Evolutionary conservation across 495 filamentous ascomycete species (phyloP), one percentile per base, ranked within the genome.

Genomic region (Talaromyces stipitatus): DNA sequence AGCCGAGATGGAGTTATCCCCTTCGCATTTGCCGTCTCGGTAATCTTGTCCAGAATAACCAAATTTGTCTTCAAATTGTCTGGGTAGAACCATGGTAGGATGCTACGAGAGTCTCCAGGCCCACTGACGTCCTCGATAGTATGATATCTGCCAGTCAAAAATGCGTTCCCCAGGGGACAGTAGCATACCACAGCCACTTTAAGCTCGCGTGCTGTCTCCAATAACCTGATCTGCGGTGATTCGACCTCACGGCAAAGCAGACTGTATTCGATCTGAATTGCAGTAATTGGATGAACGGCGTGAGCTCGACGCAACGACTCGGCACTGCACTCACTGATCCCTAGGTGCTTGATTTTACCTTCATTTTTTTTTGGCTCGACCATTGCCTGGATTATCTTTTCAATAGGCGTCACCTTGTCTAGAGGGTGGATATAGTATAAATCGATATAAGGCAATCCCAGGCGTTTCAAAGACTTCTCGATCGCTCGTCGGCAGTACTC

Each of bases 1-100:
- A 92, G 66, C 72, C 92, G 88, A 0, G 82, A 81, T 1, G 83
- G 64, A 8, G 83, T 88, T 60, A 80, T 82, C 4, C 80, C 80
- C 73, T 90, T 92, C 61, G 69, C 64, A 62, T 71, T 62, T 2
- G 90, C 89, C 50, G 92, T 54, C 28, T 74, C 73, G 62, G 83
- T 72, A n/a, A 92, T 62, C 51, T 82, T 75, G 5, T 70, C 45
- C 12, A 83, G 82, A 16, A 92, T 78, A 66, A 79, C 63, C 5
- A 90, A 54, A 67, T 92, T 92, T 62, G 85, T 81, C 18, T 67
- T 68, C 51, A 88, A 54, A 55, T 84, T 83, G 32, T 77, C 80
- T 9, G 66, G 64, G 1, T 53, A 62, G 54, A 82, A 80, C 47
- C 80, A 73, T 18, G 84, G 84, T 48, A 66, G 23, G 14, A 50